Conservation (phyloP, 2,329 filamentous ascomycete genomes). For the Aspergillus unguis region DNA sequence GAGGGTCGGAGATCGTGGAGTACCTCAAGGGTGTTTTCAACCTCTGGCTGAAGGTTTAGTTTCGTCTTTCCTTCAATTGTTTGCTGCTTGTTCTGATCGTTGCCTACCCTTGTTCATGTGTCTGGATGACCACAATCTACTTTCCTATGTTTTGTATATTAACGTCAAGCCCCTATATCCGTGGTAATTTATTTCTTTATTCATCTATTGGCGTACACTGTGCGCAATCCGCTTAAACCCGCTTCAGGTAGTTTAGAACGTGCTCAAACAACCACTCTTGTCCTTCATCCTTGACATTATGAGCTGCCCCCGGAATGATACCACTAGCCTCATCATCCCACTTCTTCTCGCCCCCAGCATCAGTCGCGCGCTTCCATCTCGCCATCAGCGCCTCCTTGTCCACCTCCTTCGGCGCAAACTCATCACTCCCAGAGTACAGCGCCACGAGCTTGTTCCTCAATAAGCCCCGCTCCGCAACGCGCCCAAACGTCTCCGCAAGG, state of each 20-base stretch:
- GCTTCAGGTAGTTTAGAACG: conserved; percentile 33
- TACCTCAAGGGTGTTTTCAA: conserved; percentile 83
- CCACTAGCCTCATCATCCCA: conserved; percentile 51
- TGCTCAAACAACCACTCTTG: conserved; percentile 42
- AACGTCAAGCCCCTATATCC: conserved; percentile 7
- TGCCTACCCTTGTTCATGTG: not conserved
- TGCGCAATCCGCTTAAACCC: conserved; percentile 19
- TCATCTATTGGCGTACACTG: not conserved
- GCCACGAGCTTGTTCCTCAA: conserved; percentile 41
- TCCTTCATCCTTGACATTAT: conserved; percentile 49
- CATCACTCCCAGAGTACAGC: conserved; percentile 47
- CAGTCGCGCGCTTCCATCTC: conserved; percentile 43
- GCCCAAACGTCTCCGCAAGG: conserved; percentile 63
- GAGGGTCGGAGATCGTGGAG: conserved; percentile 92
- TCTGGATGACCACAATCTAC: conserved; percentile 2
- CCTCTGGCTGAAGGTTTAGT: conserved; percentile 72
- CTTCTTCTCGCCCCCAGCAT: conserved; percentile 34
- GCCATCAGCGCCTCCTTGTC: conserved; percentile 44
- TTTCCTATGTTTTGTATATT: conserved; percentile 15
- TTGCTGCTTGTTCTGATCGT: conserved; percentile 1
- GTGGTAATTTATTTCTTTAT: not conserved
- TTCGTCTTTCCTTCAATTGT: not conserved
- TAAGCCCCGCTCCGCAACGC: conserved; percentile 36
- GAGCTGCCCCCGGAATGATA: conserved; percentile 47
- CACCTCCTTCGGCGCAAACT: conserved; percentile 43